A percentile compares a stretch with the other conserved stretches of the same genome.
These are phyloP conservation scores for Tylopilus intermedius DNA, from an alignment of 768 basidiomycete genomes.

Conservation along the genomic window DNA sequence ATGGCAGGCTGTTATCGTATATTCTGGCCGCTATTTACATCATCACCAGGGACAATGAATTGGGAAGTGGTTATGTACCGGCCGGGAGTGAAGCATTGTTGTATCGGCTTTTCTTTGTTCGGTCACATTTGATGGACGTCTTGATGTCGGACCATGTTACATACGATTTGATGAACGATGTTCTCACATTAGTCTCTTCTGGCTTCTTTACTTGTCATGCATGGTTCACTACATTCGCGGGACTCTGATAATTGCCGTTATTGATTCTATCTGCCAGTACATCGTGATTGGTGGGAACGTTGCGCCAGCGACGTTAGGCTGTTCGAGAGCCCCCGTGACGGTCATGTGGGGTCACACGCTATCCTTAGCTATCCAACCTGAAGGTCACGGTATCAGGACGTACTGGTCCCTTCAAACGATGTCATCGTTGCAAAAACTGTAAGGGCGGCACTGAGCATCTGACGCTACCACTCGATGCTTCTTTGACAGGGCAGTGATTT, in stretches of 20 bases:
- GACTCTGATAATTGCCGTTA: not conserved
- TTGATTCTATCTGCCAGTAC: not conserved
- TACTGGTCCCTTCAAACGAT: too few relatives aligned
- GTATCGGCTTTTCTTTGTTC: not conserved
- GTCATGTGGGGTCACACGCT: not conserved
- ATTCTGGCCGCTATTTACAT: not conserved
- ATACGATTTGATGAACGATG: slow-evolving; percentile 11
- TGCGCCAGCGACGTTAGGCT: not conserved
- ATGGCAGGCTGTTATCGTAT: not conserved
- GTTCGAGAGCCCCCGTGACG: not conserved
- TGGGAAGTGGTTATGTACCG: not conserved
- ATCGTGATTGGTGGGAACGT: not conserved
- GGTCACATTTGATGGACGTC: not conserved
- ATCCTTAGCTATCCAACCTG: too few relatives aligned
- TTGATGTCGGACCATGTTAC: not conserved
- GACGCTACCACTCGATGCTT: too few relatives aligned
- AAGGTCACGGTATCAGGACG: too few relatives aligned
- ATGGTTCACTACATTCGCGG: not conserved
- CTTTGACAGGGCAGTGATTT: not conserved
- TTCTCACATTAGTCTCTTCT: not conserved
- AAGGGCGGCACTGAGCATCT: not conserved
- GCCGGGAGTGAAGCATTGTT: slow-evolving; percentile 1
- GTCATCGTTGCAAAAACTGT: not conserved
- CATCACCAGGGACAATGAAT: not conserved
- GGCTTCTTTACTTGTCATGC: not conserved